Conservation (phyloP, 345 rosid genomes). For the Rhizophora mangle region DNA sequence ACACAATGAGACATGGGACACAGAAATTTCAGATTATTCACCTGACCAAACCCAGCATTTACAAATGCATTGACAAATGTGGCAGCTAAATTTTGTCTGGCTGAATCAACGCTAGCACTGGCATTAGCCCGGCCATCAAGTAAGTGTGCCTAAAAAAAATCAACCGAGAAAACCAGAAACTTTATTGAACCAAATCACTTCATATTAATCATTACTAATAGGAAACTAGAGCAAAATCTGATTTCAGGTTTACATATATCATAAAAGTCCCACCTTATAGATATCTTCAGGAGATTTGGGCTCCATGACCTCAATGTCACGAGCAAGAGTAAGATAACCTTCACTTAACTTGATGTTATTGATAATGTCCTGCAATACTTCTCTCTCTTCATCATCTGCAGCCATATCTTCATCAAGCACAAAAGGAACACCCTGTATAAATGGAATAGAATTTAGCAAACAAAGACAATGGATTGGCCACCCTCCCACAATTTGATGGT, state of each 20-base stretch:
- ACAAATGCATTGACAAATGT: conserved; percentile 97
- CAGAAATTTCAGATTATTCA: conserved; percentile 25
- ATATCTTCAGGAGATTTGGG: conserved; percentile 94
- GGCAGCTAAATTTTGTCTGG: conserved; percentile 90
- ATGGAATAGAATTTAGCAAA: conserved; percentile 11
- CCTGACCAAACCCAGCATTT: conserved; percentile 97
- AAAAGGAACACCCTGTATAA: conserved; percentile 61
- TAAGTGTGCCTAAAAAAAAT: conserved; percentile 70
- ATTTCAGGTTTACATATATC: not conserved
- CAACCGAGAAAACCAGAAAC: conserved; percentile 13
- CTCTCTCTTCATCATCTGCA: conserved; percentile 61
- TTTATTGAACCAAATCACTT: not conserved
- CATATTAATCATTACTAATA: not conserved
- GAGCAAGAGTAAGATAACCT: conserved; percentile 92
- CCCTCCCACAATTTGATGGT: not conserved
- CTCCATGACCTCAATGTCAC: conserved; percentile 99
- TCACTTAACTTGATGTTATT: conserved; percentile 77
- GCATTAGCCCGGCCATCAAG: conserved; percentile 86
- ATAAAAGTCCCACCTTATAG: conserved; percentile 62
- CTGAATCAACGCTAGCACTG: conserved; percentile 80
- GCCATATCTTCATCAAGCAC: conserved; percentile 69
- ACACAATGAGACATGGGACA: not conserved
- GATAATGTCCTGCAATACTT: conserved; percentile 68
- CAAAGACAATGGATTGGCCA: not conserved
- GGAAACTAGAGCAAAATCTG: not conserved